These are phyloP conservation scores for Linnemannia elongata DNA, from an alignment of 192 early-diverging fungal species.

Conservation along the genomic window DNA sequence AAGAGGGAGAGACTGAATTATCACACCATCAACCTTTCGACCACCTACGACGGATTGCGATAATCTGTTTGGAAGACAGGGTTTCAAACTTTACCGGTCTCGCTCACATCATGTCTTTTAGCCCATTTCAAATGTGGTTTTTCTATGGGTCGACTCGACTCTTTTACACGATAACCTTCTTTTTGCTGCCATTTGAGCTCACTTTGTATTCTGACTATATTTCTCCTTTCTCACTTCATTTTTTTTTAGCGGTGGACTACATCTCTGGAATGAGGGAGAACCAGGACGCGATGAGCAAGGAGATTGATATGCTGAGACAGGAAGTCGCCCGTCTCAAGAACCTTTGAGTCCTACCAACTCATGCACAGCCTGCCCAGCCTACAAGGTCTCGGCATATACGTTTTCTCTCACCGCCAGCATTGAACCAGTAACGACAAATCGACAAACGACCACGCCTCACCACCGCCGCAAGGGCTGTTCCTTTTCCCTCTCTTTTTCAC, in stretches of 20 bases:
- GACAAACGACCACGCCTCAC: background rate
- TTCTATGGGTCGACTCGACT: background rate
- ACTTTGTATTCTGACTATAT: slow-evolving; percentile 17
- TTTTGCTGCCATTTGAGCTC: background rate
- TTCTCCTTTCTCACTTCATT: background rate
- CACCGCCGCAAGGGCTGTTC: background rate
- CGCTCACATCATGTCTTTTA: background rate
- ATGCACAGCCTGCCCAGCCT: background rate
- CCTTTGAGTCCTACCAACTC: slow-evolving; percentile 6
- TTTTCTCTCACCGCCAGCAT: background rate
- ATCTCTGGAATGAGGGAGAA: slow-evolving; percentile 64
- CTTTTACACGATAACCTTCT: background rate
- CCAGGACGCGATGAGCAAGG: slow-evolving; percentile 66
- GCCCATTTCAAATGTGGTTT: background rate
- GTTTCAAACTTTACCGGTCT: background rate
- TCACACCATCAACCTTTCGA: background rate
- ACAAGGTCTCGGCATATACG: background rate
- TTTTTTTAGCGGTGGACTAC: slow-evolving; percentile 67
- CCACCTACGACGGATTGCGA: background rate
- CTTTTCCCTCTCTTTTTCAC: background rate
- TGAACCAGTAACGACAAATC: background rate
- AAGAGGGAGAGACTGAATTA: background rate
- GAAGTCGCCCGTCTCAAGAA: slow-evolving; percentile 59
- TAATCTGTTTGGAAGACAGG: background rate
- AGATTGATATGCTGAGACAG: slow-evolving; percentile 64